Percentiles rank a stretch among this genome's conserved stretches.
Conservation (phyloP, 2,329 filamentous ascomycete species). For the Fusarium abutilonis region DNA sequence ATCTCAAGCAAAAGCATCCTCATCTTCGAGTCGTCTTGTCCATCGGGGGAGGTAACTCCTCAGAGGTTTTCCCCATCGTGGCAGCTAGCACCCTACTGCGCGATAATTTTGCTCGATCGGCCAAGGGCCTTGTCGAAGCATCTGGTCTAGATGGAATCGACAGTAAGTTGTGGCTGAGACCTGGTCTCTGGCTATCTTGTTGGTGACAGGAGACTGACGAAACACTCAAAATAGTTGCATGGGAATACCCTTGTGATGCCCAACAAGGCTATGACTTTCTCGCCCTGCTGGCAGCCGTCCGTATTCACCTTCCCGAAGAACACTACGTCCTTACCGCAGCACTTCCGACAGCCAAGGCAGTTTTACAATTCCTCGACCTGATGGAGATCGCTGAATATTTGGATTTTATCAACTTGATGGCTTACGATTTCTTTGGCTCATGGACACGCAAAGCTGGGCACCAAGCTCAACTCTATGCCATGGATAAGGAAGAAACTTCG, state of each 20-base stretch:
- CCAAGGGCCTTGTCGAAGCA: constrained; percentile 72
- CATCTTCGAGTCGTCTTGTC: constrained; percentile 81
- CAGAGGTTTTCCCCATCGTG: constrained; percentile 73
- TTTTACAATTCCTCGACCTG: constrained; percentile 76
- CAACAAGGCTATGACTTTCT: constrained; percentile 77
- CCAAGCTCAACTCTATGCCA: constrained; percentile 77
- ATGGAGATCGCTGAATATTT: constrained; percentile 69
- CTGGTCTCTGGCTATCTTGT: background rate
- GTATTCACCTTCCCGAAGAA: constrained; percentile 73
- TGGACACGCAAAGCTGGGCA: constrained; percentile 76
- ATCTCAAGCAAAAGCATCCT: constrained; percentile 75
- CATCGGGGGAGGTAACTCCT: constrained; percentile 74
- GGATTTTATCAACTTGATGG: constrained; percentile 81
- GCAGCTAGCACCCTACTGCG: constrained; percentile 68
- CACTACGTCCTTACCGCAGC: constrained; percentile 76
- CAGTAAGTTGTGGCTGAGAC: constrained; percentile 59
- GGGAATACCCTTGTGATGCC: constrained; percentile 76
- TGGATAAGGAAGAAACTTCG: constrained; percentile 68
- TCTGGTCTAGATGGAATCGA: constrained; percentile 73
- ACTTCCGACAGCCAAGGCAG: constrained; percentile 73
- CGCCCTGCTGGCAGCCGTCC: constrained; percentile 71
- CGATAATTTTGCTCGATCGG: constrained; percentile 76
- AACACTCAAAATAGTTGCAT: constrained; percentile 68
- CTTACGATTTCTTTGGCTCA: constrained; percentile 80
- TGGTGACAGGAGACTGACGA: constrained; percentile 20